Evolutionary conservation across 768 basidiomycete species (phyloP).

Genomic region (Pleurotus djamor): DNA sequence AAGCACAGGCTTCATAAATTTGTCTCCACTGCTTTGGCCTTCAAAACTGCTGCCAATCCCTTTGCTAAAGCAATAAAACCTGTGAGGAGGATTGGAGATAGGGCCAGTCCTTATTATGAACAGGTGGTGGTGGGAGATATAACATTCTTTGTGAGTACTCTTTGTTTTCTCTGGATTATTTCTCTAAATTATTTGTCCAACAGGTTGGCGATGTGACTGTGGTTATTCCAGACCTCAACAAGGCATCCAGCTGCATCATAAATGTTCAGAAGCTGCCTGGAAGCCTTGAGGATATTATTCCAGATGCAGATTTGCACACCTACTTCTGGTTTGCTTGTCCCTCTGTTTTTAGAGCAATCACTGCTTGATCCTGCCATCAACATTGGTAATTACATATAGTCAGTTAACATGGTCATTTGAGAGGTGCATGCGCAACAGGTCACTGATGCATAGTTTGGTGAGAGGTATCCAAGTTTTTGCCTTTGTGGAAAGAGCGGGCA

Average conservation of each 20-base stretch:
- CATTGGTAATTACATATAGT: too few relatives aligned
- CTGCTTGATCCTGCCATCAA: too few relatives aligned
- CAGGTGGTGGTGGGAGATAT: too few relatives aligned
- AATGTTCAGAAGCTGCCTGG: conserved; percentile 29
- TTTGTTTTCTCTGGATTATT: neutral
- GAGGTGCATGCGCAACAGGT: too few relatives aligned
- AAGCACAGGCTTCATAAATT: conserved; percentile 27
- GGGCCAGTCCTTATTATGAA: too few relatives aligned
- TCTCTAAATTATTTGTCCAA: conserved; percentile 1
- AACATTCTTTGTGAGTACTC: too few relatives aligned
- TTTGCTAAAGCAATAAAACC: conserved; percentile 25
- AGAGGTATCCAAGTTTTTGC: too few relatives aligned
- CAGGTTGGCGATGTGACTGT: conserved; percentile 68
- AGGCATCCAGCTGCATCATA: conserved; percentile 20
- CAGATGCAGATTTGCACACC: conserved; percentile 40
- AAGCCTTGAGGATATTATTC: conserved; percentile 29
- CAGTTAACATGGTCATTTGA: too few relatives aligned
- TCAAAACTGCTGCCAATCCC: conserved; percentile 3
- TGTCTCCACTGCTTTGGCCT: too few relatives aligned
- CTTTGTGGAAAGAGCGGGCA: too few relatives aligned
- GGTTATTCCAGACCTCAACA: conserved; percentile 35
- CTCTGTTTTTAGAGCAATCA: neutral
- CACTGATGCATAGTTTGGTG: too few relatives aligned
- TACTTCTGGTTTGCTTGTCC: conserved; percentile 58
- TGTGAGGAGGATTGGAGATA: conserved; percentile 20